Evolutionary conservation across 2,329 filamentous ascomycete species (phyloP), one percentile per base, ranked within the genome.

Genomic region (Mycocentrospora acerina): DNA sequence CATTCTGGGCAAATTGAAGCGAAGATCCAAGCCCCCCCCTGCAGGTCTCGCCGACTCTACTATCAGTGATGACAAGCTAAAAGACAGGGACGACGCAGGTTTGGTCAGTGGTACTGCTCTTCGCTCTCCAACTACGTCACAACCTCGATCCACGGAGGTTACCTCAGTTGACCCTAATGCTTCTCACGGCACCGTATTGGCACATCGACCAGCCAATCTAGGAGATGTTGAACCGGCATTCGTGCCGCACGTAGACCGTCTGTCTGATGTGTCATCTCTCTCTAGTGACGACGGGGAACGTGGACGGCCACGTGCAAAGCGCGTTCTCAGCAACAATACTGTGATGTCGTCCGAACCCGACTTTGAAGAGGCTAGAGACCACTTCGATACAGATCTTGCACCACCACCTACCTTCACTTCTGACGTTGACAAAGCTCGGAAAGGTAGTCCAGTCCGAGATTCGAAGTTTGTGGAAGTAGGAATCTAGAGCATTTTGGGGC

Each of bases 331-430:
- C 24, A 51, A 50, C 2, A 55, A 67, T n/a, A 62, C 66, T 29
- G 68, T 61, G 18, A 65, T 47, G 26, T 62, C 53, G 25, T 65
- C 58, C 14, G 61, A 72, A 17, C 57, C 74, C 5, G 74, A 77
- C 29, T 74, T 76, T 37, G 76, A 80, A 40, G 78, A 80, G 60
- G 74, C 71, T 8, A 68, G 68, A 42, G 74, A 77, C 51, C 59
- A 62, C 29, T 75, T 76, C 41, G 74, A 79, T 45, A 71, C 76
- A 49, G 66, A 58, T 25, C 55, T 66, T 14, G 61, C 53, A 16
- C 70, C 71, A 25, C 66, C 68, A 12, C 68, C 70, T 25, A 66
- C 57, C 24, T 71, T 72, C 27, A 49, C 51, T 7, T 49, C 51
- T 18, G 50, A 55, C 7, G 40, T 46, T 3, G 60, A 60, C 14